Evolutionary conservation across 2,329 filamentous ascomycete genomes (phyloP).

Genomic region (Cladosporium sp.): DNA sequence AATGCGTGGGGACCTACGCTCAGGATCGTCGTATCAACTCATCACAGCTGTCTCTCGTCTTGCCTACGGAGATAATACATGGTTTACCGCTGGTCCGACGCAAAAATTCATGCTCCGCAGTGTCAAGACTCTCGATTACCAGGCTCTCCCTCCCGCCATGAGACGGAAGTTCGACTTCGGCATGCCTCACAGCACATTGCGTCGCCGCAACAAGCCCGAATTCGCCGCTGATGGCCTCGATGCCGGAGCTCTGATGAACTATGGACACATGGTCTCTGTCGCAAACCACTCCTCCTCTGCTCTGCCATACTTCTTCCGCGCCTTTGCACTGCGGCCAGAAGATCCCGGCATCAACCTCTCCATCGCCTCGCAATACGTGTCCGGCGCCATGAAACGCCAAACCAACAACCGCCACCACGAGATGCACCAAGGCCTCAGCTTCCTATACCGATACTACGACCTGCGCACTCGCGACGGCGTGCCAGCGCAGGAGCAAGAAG

Average conservation of each 20-base stretch:
- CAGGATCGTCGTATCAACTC: slow-evolving; percentile 79
- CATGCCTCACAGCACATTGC: slow-evolving; percentile 41
- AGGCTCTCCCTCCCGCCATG: slow-evolving; percentile 56
- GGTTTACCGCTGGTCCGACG: slow-evolving; percentile 76
- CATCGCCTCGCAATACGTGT: slow-evolving; percentile 81
- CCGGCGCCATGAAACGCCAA: slow-evolving; percentile 86
- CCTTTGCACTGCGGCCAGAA: slow-evolving; percentile 65
- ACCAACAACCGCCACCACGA: slow-evolving; percentile 87
- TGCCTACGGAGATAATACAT: slow-evolving; percentile 69
- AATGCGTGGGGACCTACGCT: slow-evolving; percentile 66
- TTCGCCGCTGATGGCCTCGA: slow-evolving; percentile 57
- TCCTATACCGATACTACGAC: slow-evolving; percentile 73
- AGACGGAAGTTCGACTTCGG: slow-evolving; percentile 46
- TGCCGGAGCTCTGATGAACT: slow-evolving; percentile 78
- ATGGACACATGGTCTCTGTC: slow-evolving; percentile 84
- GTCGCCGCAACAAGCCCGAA: slow-evolving; percentile 30
- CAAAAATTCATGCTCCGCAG: slow-evolving; percentile 92
- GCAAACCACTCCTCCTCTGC: slow-evolving; percentile 82
- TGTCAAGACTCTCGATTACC: slow-evolving; percentile 83
- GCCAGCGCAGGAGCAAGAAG: slow-evolving; percentile 59
- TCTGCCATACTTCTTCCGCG: slow-evolving; percentile 78
- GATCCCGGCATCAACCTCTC: slow-evolving; percentile 80
- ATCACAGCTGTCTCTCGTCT: slow-evolving; percentile 77
- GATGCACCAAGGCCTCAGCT: slow-evolving; percentile 80
- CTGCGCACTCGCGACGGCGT: slow-evolving; percentile 46